A percentile compares a stretch with the other conserved stretches of the same genome.
These are phyloP conservation scores for Ilex paraguariensis DNA, from an alignment of 305 asterid genomes.

Conservation along the genomic window DNA sequence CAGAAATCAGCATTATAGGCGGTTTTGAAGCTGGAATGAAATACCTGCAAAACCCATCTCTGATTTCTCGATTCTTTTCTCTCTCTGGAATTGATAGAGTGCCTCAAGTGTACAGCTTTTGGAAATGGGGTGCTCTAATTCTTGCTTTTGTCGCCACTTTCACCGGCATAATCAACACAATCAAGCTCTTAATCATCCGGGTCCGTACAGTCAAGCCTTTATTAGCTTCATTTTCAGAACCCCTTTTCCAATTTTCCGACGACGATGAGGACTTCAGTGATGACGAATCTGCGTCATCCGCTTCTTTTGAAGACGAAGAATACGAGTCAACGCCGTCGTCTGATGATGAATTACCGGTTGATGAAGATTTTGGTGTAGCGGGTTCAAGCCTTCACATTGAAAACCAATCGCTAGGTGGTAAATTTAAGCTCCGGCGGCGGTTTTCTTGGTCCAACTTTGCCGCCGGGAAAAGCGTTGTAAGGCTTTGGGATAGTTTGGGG, in stretches of 20 bases:
- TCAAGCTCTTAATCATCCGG: constrained; percentile 48
- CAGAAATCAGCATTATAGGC: constrained; percentile 59
- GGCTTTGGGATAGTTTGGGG: constrained; percentile 81
- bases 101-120: constrained; percentile 36
- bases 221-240: constrained; percentile 21
- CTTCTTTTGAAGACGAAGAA: constrained; percentile 29
- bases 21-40: constrained; percentile 75
- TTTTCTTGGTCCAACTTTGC: constrained; percentile 45
- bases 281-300: constrained; percentile 17
- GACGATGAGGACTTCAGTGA: constrained; percentile 28
- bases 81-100: constrained; percentile 23
- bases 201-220: constrained; percentile 36
- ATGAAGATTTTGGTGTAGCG: constrained; percentile 38
- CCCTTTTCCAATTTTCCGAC: constrained; percentile 27
- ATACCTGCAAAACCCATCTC: constrained; percentile 63
- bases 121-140: constrained; percentile 90
- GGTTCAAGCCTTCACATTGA: constrained; percentile 28
- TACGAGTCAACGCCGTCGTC: constrained; percentile 27
- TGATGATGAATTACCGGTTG: constrained; percentile 13
- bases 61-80: constrained; percentile 37
- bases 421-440: constrained; percentile 27
- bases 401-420: constrained; percentile 26
- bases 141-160: constrained; percentile 69
- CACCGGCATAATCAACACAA: constrained; percentile 44
- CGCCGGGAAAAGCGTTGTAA: constrained; percentile 61